Evolutionary conservation across 1,284 basidiomycete species (phyloP).

Genomic region (Schizopora paradoxa): DNA sequence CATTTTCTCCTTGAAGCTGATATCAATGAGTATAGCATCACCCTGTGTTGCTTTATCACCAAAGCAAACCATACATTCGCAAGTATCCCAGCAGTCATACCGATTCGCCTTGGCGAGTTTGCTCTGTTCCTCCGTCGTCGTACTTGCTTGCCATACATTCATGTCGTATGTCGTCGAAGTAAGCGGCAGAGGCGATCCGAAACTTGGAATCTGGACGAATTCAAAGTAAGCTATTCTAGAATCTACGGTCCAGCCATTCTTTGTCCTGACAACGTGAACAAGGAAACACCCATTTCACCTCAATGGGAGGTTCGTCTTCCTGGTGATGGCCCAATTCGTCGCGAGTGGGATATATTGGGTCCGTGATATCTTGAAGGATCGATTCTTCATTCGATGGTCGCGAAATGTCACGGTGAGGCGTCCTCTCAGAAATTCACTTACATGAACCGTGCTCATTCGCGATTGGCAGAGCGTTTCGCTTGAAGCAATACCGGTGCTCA

Average conservation of each 20-base stretch:
- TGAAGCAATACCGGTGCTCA: conserved; percentile 25
- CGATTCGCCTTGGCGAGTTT: conserved; percentile 39
- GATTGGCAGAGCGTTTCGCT: conserved; percentile 21
- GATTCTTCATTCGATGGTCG: conserved; percentile 49
- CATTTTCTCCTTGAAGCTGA: conserved; percentile 9
- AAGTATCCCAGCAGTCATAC: conserved; percentile 43
- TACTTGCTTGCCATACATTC: conserved; percentile 38
- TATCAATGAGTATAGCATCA: conserved; percentile 31
- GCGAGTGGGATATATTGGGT: conserved; percentile 42
- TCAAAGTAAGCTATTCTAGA: conserved; percentile 44
- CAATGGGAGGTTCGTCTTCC: conserved; percentile 57
- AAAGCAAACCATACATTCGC: conserved; percentile 38
- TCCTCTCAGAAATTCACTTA: conserved; percentile 7
- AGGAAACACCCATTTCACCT: conserved; percentile 70
- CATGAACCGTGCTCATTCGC: conserved; percentile 13
- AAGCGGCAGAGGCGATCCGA: conserved; percentile 34
- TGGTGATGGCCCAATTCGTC: conserved; percentile 46
- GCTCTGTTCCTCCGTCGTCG: conserved; percentile 36
- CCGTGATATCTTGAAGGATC: conserved; percentile 53
- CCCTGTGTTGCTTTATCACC: conserved; percentile 48
- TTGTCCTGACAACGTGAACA: background rate
- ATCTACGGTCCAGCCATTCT: background rate
- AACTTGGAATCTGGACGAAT: conserved; percentile 52
- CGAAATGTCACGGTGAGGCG: conserved; percentile 11
- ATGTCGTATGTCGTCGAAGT: conserved; percentile 29